Conservation (phyloP, 169 alveolate genomes). For the Plasmodium knowlesi region DNA sequence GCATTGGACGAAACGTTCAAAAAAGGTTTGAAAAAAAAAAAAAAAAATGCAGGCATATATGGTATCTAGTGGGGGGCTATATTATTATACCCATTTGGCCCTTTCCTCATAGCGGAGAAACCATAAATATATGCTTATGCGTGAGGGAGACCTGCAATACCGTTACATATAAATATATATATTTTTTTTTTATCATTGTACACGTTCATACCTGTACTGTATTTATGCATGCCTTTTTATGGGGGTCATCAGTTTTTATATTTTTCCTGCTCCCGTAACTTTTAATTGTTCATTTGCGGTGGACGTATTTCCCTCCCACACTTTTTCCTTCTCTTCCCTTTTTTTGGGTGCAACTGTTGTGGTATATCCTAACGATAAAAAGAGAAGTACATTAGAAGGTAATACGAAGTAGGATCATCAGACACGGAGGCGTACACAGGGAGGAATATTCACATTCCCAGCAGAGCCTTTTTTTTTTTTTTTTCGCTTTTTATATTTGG, state of each 20-base stretch:
- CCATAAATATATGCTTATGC: neutral
- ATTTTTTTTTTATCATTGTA: no score
- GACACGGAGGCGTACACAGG: neutral
- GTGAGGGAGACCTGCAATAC: neutral
- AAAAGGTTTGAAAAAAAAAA: neutral
- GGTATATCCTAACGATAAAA: neutral
- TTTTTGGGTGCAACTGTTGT: neutral
- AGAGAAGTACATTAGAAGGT: neutral
- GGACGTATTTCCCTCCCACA: neutral
- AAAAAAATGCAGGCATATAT: neutral
- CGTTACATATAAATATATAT: neutral
- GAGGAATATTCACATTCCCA: neutral
- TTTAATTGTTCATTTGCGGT: neutral
- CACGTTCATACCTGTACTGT: neutral
- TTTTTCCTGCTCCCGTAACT: neutral
- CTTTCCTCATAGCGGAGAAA: neutral
- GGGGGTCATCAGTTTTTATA: neutral
- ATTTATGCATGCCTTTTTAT: neutral
- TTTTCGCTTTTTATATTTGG: neutral
- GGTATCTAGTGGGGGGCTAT: neutral
- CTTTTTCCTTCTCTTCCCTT: neutral
- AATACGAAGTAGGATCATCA: neutral
- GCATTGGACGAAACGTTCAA: neutral
- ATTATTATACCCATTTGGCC: neutral
- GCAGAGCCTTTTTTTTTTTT: neutral